Evolutionary conservation across 2,329 filamentous ascomycete species (phyloP), one percentile per base, ranked within the genome.

Genomic region (Trichophaea hybrida): DNA sequence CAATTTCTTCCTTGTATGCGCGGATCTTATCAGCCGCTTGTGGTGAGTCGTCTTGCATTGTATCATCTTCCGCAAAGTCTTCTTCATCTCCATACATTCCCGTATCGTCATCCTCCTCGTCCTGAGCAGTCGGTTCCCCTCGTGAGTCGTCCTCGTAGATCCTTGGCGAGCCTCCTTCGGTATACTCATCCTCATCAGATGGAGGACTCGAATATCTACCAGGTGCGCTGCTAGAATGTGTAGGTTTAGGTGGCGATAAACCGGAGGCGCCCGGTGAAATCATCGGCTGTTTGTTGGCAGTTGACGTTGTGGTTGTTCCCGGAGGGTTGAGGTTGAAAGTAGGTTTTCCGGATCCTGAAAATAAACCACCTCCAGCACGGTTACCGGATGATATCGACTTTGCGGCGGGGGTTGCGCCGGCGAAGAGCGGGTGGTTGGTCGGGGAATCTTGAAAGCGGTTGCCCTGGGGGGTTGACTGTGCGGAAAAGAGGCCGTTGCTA

Each of bases 401-500:
- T 12, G 32, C 50, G 31, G 24, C 63, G 5, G 63, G 63, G 10
- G 63, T 65, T 12, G 54, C 52, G 43, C 63, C 63, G 32, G 63
- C 63, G 50, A 64, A 65, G 50, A 64, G 52, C 8, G 63, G 60
- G 35, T 55, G 59, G 8, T 55, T 61, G 50, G 44, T 8, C 57
- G 59, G 38, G 57, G 61, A 12, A 51, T 46, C 33, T 8, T 12
- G 53, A 35, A 40, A 33, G n/a, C 35, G 53, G 8, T 55, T 31
- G 37, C 59, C 43, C n/a, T 54, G 15, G 13, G 63, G 63, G 8
- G 61, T 64, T 7, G 63, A 61, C 6, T 56, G 53, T n/a, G 53
- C 35, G 33, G 61, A 64, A 44, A 65, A 65, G 31, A 65, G 61
- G n/a, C 63, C 61, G 55, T 64, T 60, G 43, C 59, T 61, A 13